Evolutionary conservation across 1,139 yeast genomes (phyloP), one percentile per base, ranked within the genome.

Genomic region (Sugiyamaella castrensis): DNA sequence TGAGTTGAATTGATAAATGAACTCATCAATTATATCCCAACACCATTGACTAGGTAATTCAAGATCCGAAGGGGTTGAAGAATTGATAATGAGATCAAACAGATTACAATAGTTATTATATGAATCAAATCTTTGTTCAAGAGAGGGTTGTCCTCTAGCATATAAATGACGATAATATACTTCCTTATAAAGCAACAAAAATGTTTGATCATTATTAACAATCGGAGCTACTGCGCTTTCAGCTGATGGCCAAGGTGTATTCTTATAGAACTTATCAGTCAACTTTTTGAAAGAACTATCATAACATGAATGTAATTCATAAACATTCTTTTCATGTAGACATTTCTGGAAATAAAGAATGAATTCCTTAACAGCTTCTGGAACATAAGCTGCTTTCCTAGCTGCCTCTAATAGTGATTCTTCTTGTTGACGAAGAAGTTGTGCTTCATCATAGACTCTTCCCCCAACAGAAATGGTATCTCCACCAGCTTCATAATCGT

Each of bases 11-110:
- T 75, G 79, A 58, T 75, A 75, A 57, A 75, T 73, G 61, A 75
- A 75, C 62, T 75, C 79, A 53, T 75, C 79, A 55, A 75, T 68
- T 52, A 75, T 73, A 50, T 75, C 79, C 79, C 79, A 75, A 30
- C 73, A 66, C 79, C 79, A 75, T 57, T 71, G 67, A 53, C 66
- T 68, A 43, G 79, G 79, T 42, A 75, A 60, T 57, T 74, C 79
- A 47, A 73, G 65, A 42, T 70, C 69, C 16, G 68, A 71, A 29
- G 77, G 75, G 26, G 68, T 71, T 47, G 69, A 71, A 37, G 69
- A 64, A 63, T 72, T 73, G 55, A 75, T 65, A 47, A 75, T 67
- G 53, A 69, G 62, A 61, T 73, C 73, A 66, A 75, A 75, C 56
- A 74, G 62, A 54, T 70, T 71, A 60, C 79, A 74, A 63, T 75